Conservation (phyloP, 768 basidiomycete genomes). For the Trametes maxima region DNA sequence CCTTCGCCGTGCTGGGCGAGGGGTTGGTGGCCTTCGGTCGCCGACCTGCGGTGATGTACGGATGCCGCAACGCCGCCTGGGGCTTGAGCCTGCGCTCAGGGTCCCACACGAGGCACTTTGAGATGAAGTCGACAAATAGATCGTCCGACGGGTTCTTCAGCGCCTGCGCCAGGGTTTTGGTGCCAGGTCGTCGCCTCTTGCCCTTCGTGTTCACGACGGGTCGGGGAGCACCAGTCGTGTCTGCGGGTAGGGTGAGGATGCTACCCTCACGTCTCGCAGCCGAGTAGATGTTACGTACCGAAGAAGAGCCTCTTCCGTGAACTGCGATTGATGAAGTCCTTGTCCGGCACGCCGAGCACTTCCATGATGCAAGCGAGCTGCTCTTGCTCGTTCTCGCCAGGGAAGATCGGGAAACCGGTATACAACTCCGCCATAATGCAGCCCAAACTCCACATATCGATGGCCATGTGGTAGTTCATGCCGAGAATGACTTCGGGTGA, state of each 20-base stretch:
- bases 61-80: conserved; percentile 88
- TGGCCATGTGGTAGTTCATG: conserved; percentile 99
- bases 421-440: conserved; percentile 97
- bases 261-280: not conserved
- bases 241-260: conserved; percentile 43
- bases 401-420: conserved; percentile 98
- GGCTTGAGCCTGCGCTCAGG: conserved; percentile 96
- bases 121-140: conserved; percentile 94
- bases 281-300: conserved; percentile 53
- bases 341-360: conserved; percentile 93
- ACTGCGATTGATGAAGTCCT: conserved; percentile 91
- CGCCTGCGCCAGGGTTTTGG: conserved; percentile 87
- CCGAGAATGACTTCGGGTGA: conserved; percentile 99
- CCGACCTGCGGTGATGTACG: conserved; percentile 76
- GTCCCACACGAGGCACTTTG: conserved; percentile 98
- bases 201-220: conserved; percentile 97
- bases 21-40: conserved; percentile 49
- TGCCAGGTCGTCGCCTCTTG: conserved; percentile 85
- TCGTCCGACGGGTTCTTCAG: conserved; percentile 87
- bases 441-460: conserved; percentile 99
- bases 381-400: conserved; percentile 98
- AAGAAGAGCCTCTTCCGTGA: conserved; percentile 95
- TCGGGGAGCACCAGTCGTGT: conserved; percentile 90
- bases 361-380: conserved; percentile 99
- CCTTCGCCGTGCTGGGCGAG: conserved; percentile 50